Conservation (phyloP, 2,329 filamentous ascomycete genomes). For the Chaetothyriales sp. region DNA sequence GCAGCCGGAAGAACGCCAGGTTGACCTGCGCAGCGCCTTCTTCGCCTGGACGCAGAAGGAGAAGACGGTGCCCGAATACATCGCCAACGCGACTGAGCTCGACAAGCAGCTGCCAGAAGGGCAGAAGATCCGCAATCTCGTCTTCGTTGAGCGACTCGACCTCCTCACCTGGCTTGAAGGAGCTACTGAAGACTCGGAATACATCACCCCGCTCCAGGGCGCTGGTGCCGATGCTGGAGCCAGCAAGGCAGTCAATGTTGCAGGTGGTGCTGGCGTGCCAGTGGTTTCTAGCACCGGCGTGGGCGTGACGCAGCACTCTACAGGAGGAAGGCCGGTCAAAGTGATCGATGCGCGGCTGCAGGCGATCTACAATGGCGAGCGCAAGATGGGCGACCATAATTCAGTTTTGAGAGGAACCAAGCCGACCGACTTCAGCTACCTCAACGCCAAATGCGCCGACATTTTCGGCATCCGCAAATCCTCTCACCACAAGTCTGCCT, state of each 20-base stretch:
- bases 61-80: slow-evolving; percentile 78
- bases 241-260: slow-evolving; percentile 34
- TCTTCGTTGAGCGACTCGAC: slow-evolving; percentile 82
- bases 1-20: slow-evolving; percentile 39
- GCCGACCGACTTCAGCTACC: slow-evolving; percentile 41
- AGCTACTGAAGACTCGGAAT: slow-evolving; percentile 77
- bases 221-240: slow-evolving; percentile 35
- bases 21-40: slow-evolving; percentile 87
- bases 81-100: slow-evolving; percentile 62
- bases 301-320: slow-evolving; percentile 19
- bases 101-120: slow-evolving; percentile 54
- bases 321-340: slow-evolving; percentile 39
- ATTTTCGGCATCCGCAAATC: not conserved
- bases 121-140: slow-evolving; percentile 67
- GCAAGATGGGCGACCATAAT: slow-evolving; percentile 85
- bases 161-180: slow-evolving; percentile 88
- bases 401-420: slow-evolving; percentile 74
- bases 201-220: slow-evolving; percentile 69
- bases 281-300: slow-evolving; percentile 29
- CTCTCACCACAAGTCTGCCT: not conserved
- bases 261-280: slow-evolving; percentile 32
- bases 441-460: not conserved
- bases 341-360: slow-evolving; percentile 67
- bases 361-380: slow-evolving; percentile 81
- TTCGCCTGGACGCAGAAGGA: slow-evolving; percentile 94